Evolutionary conservation across 2,329 filamentous ascomycete species (phyloP).

Genomic region (Didymella pomorum): DNA sequence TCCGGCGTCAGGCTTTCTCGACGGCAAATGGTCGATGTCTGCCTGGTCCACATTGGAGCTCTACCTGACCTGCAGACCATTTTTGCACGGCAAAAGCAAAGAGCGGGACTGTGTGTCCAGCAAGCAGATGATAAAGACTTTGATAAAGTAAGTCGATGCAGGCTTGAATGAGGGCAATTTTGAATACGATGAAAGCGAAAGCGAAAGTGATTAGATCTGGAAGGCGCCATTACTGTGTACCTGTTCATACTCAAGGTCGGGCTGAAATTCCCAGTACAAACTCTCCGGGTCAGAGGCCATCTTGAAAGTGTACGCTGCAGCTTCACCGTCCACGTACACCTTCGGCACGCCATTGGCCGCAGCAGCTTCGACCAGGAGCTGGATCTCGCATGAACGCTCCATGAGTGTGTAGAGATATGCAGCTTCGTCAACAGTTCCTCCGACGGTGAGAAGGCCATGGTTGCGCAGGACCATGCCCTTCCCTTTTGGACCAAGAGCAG

Average conservation of each 20-base stretch:
- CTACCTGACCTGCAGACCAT: neutral
- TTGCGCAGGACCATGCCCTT: conserved; percentile 73
- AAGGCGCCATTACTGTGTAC: conserved; percentile 41
- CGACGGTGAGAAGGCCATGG: conserved; percentile 76
- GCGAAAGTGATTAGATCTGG: conserved; percentile 21
- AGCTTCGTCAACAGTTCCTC: conserved; percentile 76
- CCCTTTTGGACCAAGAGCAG: conserved; percentile 67
- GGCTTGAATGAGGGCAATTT: neutral
- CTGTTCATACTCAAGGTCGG: conserved; percentile 58
- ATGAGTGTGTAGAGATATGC: conserved; percentile 73
- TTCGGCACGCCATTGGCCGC: conserved; percentile 62
- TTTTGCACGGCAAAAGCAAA: too few relatives aligned
- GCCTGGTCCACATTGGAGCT: neutral
- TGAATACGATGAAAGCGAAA: neutral
- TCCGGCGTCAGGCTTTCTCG: neutral
- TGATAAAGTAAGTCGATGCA: neutral
- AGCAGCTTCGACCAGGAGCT: conserved; percentile 73
- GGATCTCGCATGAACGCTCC: conserved; percentile 73
- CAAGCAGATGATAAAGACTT: neutral
- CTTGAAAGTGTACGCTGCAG: conserved; percentile 62
- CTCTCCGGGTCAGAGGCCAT: conserved; percentile 58
- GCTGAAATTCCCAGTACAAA: conserved; percentile 62
- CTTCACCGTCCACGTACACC: conserved; percentile 63
- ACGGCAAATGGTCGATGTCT: neutral
- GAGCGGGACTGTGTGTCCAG: neutral